These are phyloP conservation scores for Murraya koenigii DNA, from an alignment of 345 rosid genomes.

Conservation along the genomic window DNA sequence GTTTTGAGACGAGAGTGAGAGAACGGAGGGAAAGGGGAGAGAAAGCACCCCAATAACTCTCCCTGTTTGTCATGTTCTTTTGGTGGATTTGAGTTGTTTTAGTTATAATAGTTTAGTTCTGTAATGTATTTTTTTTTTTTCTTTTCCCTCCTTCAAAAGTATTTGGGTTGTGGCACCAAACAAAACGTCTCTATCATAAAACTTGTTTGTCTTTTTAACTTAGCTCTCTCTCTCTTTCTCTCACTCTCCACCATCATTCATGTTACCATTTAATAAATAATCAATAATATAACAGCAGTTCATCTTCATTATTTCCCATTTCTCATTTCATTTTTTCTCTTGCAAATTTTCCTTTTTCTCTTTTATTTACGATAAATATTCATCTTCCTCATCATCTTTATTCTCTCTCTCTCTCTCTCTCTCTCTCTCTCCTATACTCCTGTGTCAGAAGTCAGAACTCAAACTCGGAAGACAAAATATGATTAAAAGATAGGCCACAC, in stretches of 20 bases:
- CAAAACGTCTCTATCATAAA: no score
- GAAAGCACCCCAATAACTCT: not conserved
- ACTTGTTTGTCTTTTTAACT: not conserved
- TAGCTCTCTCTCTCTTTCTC: conserved; percentile 5
- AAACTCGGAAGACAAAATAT: not conserved
- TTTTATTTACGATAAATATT: not conserved
- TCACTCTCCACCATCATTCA: not conserved
- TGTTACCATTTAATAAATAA: not conserved
- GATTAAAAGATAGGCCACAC: not conserved
- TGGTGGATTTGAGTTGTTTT: not conserved
- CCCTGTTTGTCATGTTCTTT: conserved; percentile 13
- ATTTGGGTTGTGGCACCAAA: not conserved
- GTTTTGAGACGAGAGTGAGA: not conserved
- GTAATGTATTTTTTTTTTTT: not conserved
- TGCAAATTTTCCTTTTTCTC: not conserved
- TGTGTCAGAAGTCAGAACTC: conserved; percentile 8
- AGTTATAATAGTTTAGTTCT: not conserved
- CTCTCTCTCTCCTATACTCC: not conserved
- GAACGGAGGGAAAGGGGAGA: not conserved
- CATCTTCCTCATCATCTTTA: conserved; percentile 7
- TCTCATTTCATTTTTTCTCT: not conserved
- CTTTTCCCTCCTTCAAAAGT: not conserved
- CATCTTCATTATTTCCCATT: not conserved
- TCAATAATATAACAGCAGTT: not conserved
- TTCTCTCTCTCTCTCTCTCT: not conserved